A percentile compares a stretch with the other conserved stretches of the same genome.
Evolutionary conservation across 2,329 filamentous ascomycete genomes (phyloP).

Genomic region (Pseudocercospora eumusae): DNA sequence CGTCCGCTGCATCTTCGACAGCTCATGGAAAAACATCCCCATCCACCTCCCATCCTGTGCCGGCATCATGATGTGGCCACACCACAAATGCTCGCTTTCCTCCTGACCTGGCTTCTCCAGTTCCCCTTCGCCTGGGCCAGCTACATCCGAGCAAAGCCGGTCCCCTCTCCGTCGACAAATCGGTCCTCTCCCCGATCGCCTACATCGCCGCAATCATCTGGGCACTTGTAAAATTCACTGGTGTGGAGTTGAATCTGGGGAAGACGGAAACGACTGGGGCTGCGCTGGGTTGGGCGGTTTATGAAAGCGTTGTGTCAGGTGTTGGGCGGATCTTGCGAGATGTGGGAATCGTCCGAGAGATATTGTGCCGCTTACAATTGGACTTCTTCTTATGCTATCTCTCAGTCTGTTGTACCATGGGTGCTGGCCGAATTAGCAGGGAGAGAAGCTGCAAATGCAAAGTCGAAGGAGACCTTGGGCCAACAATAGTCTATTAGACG

Average conservation of each 20-base stretch:
- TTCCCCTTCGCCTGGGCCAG: slow-evolving; percentile 40
- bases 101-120: slow-evolving; percentile 34
- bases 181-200: slow-evolving; percentile 47
- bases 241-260: slow-evolving; percentile 24
- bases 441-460: neutral
- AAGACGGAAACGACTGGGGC: slow-evolving; percentile 22
- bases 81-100: slow-evolving; percentile 40
- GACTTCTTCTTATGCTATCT: slow-evolving; percentile 45
- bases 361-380: slow-evolving; percentile 40
- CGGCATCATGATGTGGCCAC: slow-evolving; percentile 41
- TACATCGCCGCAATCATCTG: slow-evolving; percentile 86
- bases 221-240: slow-evolving; percentile 61
- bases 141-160: slow-evolving; percentile 40
- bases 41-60: slow-evolving; percentile 37
- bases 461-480: neutral
- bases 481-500: neutral
- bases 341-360: slow-evolving; percentile 40
- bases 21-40: slow-evolving; percentile 40
- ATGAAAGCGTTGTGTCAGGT: slow-evolving; percentile 44
- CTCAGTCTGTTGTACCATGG: slow-evolving; percentile 47
- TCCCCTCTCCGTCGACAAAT: slow-evolving; percentile 27
- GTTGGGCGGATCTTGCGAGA: slow-evolving; percentile 43
- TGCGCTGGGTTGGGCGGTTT: slow-evolving; percentile 42
- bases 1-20: slow-evolving; percentile 46
- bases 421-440: slow-evolving; percentile 39